phyloP scores from a whole-genome alignment of 371 early-diverging fungal species.

The Saksenaea vasiformis region DNA sequence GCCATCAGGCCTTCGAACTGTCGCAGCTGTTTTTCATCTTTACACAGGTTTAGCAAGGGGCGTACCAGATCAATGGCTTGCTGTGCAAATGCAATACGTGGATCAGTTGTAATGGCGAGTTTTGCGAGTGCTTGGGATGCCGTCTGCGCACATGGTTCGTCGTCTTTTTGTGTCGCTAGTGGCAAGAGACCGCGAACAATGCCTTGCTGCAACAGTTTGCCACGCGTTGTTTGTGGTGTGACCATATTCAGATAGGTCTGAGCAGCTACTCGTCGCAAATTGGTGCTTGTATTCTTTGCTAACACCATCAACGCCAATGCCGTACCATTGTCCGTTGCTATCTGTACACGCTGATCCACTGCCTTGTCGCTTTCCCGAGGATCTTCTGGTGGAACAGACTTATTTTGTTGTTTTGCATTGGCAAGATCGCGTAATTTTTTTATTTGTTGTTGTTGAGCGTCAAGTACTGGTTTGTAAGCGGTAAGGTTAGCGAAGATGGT shows the following conservation, averaged over 20 bases:
- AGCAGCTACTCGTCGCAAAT: constrained; percentile 63
- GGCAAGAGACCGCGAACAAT: constrained; percentile 66
- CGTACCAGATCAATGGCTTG: constrained; percentile 62
- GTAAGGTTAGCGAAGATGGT: constrained; percentile 75
- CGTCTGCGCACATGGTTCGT: constrained; percentile 17
- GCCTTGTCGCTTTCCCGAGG: constrained; percentile 57
- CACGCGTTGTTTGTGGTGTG: constrained; percentile 71
- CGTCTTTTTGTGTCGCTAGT: constrained; percentile 29
- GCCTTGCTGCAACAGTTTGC: constrained; percentile 84
- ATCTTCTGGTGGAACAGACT: constrained; percentile 38
- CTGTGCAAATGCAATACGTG: constrained; percentile 81
- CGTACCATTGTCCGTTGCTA: constrained; percentile 59
- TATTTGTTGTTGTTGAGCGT: constrained; percentile 82
- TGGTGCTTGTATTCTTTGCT: constrained; percentile 57
- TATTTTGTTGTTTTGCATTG: constrained; percentile 42
- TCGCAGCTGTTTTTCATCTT: constrained; percentile 64
- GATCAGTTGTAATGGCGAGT: constrained; percentile 88
- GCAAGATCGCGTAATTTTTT: constrained; percentile 73
- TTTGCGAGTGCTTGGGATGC: constrained; percentile 90
- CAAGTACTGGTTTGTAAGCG: constrained; percentile 63
- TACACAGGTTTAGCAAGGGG: constrained; percentile 61
- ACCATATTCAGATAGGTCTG: constrained; percentile 71
- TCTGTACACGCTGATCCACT: constrained; percentile 63
- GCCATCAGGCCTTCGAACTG: constrained; percentile 94
- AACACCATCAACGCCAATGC: constrained; percentile 58